phyloP scores from a whole-genome alignment of 1,139 yeast species.

The Meyerozyma athensensis region DNA sequence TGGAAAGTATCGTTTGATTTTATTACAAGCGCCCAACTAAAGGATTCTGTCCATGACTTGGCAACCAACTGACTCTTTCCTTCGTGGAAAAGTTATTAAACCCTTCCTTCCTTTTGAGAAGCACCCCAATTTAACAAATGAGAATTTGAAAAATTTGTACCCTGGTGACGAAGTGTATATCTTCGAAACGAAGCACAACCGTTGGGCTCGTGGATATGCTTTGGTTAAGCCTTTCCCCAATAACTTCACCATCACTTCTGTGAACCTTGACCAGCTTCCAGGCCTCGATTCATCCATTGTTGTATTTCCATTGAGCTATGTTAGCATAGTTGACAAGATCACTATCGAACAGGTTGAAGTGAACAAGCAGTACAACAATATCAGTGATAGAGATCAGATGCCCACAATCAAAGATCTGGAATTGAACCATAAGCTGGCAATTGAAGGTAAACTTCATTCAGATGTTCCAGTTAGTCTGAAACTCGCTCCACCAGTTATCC shows the following conservation, averaged over 20 bases:
- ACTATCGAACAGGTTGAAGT: conserved; percentile 24
- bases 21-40: neutral
- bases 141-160: conserved; percentile 50
- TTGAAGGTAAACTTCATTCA: conserved; percentile 17
- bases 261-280: conserved; percentile 60
- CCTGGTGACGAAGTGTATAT: conserved; percentile 81
- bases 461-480: conserved; percentile 2
- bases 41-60: conserved; percentile 20
- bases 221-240: conserved; percentile 61
- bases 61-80: conserved; percentile 35
- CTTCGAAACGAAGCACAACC: conserved; percentile 59
- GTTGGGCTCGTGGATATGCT: conserved; percentile 81
- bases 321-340: conserved; percentile 32
- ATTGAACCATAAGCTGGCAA: conserved; percentile 28
- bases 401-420: conserved; percentile 47
- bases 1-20: neutral
- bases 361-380: conserved; percentile 30
- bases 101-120: conserved; percentile 61
- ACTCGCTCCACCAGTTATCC: conserved; percentile 26
- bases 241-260: conserved; percentile 59
- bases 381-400: conserved; percentile 27
- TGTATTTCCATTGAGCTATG: conserved; percentile 58
- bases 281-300: conserved; percentile 46
- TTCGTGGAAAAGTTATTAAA: conserved; percentile 49
- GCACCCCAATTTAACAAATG: conserved; percentile 37